Base-by-base conservation (phyloP, 345 rosid species). In the Citrus inodora region DNA sequence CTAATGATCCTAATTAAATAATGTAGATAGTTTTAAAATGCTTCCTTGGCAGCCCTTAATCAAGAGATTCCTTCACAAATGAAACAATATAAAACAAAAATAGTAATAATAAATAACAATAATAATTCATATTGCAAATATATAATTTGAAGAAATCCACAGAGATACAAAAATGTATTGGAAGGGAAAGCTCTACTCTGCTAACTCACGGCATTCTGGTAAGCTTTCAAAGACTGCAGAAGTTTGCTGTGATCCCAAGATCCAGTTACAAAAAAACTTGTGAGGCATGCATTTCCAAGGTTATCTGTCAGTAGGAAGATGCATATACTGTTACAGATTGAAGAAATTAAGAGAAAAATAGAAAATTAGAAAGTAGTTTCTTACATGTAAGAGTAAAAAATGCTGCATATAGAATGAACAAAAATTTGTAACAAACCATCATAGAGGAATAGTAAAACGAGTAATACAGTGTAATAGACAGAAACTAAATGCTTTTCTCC, bases 251-350 rank as follows among this genome's bases (percentile, higher is more conserved):
- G 92, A 75, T 92, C 93, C 95, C 93, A 92, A 58, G 89, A 86
- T 80, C 95, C 93, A 68, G 87, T 86, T 53, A 87, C 82, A 80
- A 92, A 92, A 69, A 89, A 92, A 65, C 92, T 87, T 21, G 95
- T 92, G 78, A 92, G 86, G 64, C 88, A 87, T 66, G 95, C 95
- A 84, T 92, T 92, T 80, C 95, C 93, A 80, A 92, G 87, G 82
- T 90, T 90, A 85, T 92, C 95, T 92, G 88, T 58, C 79, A 77
- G 62, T 8, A 83, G 77, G 82, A 61, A 69, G 71, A 81, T 75
- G 22, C 4, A 56, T 60, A 40, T 24, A 13, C 58, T 72, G 13
- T 21, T 58, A 35, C 51, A 38, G 28, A 66, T 38, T 5, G 25
- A 73, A 72, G 46, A 71, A 67, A 37, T 55, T 55, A 37, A 13